phyloP scores from a whole-genome alignment of 2,329 filamentous ascomycete species.

The Aulographum hederae region DNA sequence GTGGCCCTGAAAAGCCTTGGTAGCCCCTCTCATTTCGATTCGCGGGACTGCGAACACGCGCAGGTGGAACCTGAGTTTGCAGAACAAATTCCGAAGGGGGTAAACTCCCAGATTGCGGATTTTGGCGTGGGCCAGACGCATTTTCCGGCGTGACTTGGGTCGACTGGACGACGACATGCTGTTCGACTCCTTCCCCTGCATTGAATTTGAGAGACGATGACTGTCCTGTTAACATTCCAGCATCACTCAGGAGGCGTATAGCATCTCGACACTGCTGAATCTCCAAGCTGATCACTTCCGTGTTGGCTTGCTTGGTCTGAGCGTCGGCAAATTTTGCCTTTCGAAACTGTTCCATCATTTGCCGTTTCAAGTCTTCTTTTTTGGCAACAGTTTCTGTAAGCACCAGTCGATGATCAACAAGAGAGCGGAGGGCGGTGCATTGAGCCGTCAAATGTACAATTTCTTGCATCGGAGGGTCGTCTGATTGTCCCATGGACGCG shows the following conservation, averaged over 20 bases:
- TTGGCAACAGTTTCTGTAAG: too few species aligned
- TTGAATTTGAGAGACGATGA: background rate
- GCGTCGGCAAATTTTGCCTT: too few species aligned
- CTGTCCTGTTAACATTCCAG: slow-evolving; percentile 1
- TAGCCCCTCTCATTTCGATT: background rate
- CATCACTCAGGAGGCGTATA: background rate
- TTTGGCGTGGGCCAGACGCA: background rate
- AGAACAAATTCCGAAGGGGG: slow-evolving; percentile 1
- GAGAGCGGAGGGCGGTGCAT: too few species aligned
- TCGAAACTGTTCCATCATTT: too few species aligned
- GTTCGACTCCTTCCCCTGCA: background rate
- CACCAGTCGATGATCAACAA: too few species aligned
- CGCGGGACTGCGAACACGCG: background rate
- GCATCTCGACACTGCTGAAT: too few species aligned
- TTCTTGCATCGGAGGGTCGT: too few species aligned
- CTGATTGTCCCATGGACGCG: too few species aligned
- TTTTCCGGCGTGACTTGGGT: slow-evolving; percentile 3
- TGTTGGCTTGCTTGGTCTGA: too few species aligned
- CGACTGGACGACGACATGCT: slow-evolving; percentile 3
- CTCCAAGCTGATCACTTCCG: too few species aligned
- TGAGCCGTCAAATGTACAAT: too few species aligned
- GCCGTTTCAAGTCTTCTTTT: too few species aligned
- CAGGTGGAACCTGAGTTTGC: slow-evolving; percentile 2
- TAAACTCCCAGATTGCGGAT: slow-evolving; percentile 2
- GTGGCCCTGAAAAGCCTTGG: background rate